A percentile compares a stretch with the other conserved stretches of the same genome.
Evolutionary conservation across 495 filamentous ascomycete genomes (phyloP).

Genomic region (Cenococcum geophilum): DNA sequence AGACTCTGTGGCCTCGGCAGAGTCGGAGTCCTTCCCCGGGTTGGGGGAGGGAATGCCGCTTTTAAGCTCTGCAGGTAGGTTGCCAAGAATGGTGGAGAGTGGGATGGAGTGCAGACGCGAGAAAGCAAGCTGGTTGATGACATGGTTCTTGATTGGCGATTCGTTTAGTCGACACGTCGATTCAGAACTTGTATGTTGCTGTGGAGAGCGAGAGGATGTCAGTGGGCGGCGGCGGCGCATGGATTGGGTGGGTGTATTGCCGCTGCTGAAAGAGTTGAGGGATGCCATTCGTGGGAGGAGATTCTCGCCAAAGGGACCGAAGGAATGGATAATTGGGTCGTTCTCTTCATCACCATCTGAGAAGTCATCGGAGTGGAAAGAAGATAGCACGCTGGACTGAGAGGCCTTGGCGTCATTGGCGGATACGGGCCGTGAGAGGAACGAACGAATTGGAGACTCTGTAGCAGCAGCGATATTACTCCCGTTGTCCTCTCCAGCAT

Average conservation of each 20-base stretch:
- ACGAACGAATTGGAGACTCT: conserved; percentile 20
- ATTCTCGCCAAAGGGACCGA: conserved; percentile 80
- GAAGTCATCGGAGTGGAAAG: conserved; percentile 45
- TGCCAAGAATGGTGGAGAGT: conserved; percentile 76
- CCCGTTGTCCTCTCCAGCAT: conserved; percentile 36
- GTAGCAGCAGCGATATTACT: conserved; percentile 11
- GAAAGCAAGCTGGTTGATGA: conserved; percentile 92
- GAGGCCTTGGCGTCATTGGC: conserved; percentile 19
- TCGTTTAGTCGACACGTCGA: conserved; percentile 18
- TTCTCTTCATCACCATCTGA: conserved; percentile 88
- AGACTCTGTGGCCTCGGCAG: conserved; percentile 1
- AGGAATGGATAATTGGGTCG: conserved; percentile 82
- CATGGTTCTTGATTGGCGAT: conserved; percentile 56
- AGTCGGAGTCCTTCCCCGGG: conserved; percentile 5
- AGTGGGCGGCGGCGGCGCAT: conserved; percentile 15
- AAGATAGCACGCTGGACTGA: conserved; percentile 16
- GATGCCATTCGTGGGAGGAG: conserved; percentile 71
- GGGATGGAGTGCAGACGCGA: conserved; percentile 91
- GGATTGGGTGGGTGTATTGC: conserved; percentile 22
- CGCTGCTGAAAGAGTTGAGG: conserved; percentile 56
- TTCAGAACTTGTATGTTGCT: conserved; percentile 14
- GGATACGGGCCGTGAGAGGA: conserved; percentile 13
- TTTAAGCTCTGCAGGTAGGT: conserved; percentile 65
- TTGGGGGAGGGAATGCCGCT: conserved; percentile 12
- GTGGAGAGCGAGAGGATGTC: conserved; percentile 15